These are phyloP conservation scores for Tolypocladium tundrense DNA, from an alignment of 2,329 filamentous ascomycete genomes.

Conservation along the genomic window DNA sequence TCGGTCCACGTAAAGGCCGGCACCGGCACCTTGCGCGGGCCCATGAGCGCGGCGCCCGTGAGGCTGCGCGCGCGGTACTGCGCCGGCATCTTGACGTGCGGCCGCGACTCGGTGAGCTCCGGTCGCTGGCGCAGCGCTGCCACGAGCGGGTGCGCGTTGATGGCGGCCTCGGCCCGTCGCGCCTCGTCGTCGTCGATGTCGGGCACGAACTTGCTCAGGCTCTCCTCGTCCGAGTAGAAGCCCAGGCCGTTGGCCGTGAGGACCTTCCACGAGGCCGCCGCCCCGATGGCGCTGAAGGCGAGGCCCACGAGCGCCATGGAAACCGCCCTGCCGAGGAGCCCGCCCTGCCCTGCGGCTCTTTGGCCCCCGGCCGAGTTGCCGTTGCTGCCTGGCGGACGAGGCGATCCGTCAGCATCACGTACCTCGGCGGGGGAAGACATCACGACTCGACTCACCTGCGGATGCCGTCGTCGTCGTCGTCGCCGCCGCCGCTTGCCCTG, in stretches of 20 bases:
- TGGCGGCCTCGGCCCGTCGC: slow-evolving; percentile 57
- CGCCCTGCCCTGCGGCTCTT: too few relatives aligned
- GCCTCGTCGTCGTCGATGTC: slow-evolving; percentile 36
- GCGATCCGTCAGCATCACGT: neutral
- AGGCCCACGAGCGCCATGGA: slow-evolving; percentile 18
- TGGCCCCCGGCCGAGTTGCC: neutral
- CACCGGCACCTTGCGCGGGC: slow-evolving; percentile 65
- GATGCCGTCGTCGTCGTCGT: slow-evolving; percentile 1
- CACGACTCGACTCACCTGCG: neutral
- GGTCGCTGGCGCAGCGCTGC: slow-evolving; percentile 55
- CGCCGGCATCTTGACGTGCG: slow-evolving; percentile 76
- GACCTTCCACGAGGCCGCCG: slow-evolving; percentile 23
- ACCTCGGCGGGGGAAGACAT: neutral
- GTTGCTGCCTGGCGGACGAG: neutral
- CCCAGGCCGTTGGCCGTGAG: slow-evolving; percentile 24
- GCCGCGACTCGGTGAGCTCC: slow-evolving; percentile 64
- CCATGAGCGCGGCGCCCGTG: slow-evolving; percentile 70
- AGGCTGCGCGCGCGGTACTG: slow-evolving; percentile 63
- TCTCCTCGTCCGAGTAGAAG: slow-evolving; percentile 55
- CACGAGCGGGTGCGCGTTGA: slow-evolving; percentile 67
- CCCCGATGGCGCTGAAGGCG: slow-evolving; percentile 20
- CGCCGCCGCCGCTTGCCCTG: slow-evolving; percentile 2
- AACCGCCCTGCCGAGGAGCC: slow-evolving; percentile 11
- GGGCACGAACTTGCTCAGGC: slow-evolving; percentile 54
- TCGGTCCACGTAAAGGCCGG: slow-evolving; percentile 73